These are phyloP conservation scores for Trichosporon inkin DNA, from an alignment of 1,284 basidiomycete species.

Conservation along the genomic window DNA sequence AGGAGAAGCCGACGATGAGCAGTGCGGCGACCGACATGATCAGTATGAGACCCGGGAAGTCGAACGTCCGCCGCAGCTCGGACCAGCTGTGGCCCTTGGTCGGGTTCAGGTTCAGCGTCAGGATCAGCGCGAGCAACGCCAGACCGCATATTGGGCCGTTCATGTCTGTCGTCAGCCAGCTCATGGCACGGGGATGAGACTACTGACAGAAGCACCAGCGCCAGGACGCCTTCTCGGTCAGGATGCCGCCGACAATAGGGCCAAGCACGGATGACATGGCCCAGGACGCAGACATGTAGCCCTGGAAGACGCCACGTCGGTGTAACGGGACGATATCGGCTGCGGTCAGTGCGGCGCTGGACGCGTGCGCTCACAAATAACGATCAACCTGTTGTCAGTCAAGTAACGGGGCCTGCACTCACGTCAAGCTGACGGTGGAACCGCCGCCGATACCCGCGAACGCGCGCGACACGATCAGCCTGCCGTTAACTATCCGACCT, in stretches of 20 bases:
- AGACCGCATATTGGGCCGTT: slow-evolving; percentile 52
- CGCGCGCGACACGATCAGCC: slow-evolving; percentile 38
- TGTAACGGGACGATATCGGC: slow-evolving; percentile 43
- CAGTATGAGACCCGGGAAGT: slow-evolving; percentile 52
- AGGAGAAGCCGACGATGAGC: slow-evolving; percentile 69
- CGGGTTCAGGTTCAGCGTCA: slow-evolving; percentile 74
- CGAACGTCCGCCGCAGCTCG: slow-evolving; percentile 38
- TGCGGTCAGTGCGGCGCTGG: no score
- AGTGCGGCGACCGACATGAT: slow-evolving; percentile 69
- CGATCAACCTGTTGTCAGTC: slow-evolving; percentile 5
- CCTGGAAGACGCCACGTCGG: slow-evolving; percentile 48
- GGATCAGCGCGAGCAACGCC: slow-evolving; percentile 66
- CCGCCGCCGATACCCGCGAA: slow-evolving; percentile 46
- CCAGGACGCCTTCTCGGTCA: slow-evolving; percentile 36
- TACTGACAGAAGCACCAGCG: slow-evolving; percentile 22
- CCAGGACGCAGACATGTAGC: slow-evolving; percentile 49
- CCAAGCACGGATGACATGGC: slow-evolving; percentile 51
- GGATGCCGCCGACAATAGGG: slow-evolving; percentile 48
- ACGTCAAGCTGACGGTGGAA: slow-evolving; percentile 31
- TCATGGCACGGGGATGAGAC: no score
- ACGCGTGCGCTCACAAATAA: slow-evolving; percentile 14
- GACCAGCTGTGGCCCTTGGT: slow-evolving; percentile 10
- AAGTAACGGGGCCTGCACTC: no score
- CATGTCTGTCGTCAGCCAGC: not conserved
- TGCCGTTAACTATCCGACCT: no score